Percentiles rank a stretch among this genome's conserved stretches.
Conservation (phyloP, 2,329 filamentous ascomycete species). For the Trichoderma pleuroti region DNA sequence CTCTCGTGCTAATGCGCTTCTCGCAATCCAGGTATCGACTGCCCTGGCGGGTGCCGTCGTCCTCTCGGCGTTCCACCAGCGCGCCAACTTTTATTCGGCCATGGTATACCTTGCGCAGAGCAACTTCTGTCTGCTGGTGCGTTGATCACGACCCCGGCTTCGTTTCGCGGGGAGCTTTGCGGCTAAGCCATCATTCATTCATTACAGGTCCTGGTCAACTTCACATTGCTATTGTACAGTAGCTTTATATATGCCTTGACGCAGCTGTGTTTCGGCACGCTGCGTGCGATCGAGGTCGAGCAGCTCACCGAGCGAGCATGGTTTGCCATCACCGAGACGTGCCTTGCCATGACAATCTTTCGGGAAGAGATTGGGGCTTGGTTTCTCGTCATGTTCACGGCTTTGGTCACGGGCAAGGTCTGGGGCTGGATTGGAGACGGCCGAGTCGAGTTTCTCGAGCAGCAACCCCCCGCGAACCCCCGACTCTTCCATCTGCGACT, state of each 20-base stretch:
- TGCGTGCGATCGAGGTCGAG: conserved; percentile 92
- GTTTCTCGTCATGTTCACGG: conserved; percentile 96
- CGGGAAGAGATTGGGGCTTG: conserved; percentile 90
- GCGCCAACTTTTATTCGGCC: conserved; percentile 97
- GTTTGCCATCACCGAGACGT: conserved; percentile 97
- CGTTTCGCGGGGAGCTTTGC: not conserved
- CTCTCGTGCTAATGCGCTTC: not conserved
- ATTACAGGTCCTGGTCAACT: conserved; percentile 79
- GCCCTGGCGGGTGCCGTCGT: conserved; percentile 80
- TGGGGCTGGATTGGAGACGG: conserved; percentile 99
- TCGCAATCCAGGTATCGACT: conserved; percentile 62
- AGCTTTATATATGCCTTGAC: conserved; percentile 84
- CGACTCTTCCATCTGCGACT: conserved; percentile 82
- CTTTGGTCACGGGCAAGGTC: conserved; percentile 87
- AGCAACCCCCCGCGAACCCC: conserved; percentile 88
- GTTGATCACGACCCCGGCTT: conserved; percentile 29
- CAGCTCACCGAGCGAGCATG: conserved; percentile 96
- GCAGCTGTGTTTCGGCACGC: conserved; percentile 80
- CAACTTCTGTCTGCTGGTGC: conserved; percentile 88
- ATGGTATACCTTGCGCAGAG: conserved; percentile 96
- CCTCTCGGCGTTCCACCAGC: conserved; percentile 86
- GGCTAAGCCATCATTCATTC: not conserved
- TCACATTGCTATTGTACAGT: conserved; percentile 76
- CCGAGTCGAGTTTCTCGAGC: conserved; percentile 88
- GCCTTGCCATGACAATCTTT: conserved; percentile 97